phyloP scores from a whole-genome alignment of 192 early-diverging fungal genomes.

The Coemansia sp. region DNA sequence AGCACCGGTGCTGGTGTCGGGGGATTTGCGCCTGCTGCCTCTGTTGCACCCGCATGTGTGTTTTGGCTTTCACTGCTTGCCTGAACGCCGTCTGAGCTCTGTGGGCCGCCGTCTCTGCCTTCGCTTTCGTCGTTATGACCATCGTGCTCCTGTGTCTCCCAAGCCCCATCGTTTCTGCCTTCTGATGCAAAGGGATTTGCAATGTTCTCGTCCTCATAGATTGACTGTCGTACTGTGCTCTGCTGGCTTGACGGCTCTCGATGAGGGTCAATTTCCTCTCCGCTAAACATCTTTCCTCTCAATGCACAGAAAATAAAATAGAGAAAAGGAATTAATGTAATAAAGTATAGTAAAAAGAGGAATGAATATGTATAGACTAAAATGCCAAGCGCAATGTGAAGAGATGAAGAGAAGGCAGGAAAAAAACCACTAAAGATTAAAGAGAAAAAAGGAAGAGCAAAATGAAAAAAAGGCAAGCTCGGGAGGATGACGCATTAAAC shows the following conservation, averaged over 20 bases:
- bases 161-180: slow-evolving; percentile 8
- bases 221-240: slow-evolving; percentile 10
- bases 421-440: slow-evolving; percentile 2
- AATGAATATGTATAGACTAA: slow-evolving; percentile 12
- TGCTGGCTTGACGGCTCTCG: slow-evolving; percentile 17
- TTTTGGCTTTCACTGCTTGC: not conserved
- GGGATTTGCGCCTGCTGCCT: not conserved
- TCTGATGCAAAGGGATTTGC: slow-evolving; percentile 35
- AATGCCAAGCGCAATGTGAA: slow-evolving; percentile 6
- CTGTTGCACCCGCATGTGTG: not conserved
- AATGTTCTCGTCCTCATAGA: slow-evolving; percentile 18
- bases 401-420: slow-evolving; percentile 1
- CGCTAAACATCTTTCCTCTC: slow-evolving; percentile 4
- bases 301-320: not conserved
- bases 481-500: not conserved
- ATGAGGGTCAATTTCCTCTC: slow-evolving; percentile 48
- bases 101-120: not conserved
- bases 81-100: not conserved
- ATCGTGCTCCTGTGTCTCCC: not conserved
- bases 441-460: slow-evolving; percentile 2
- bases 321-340: not conserved
- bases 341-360: not conserved
- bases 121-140: not conserved
- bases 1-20: slow-evolving; percentile 21
- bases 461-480: not conserved